Percentiles rank a stretch among this genome's conserved stretches.
Evolutionary conservation across 116 monocot genomes (phyloP).

Genomic region (Phalaenopsis hybrid): DNA sequence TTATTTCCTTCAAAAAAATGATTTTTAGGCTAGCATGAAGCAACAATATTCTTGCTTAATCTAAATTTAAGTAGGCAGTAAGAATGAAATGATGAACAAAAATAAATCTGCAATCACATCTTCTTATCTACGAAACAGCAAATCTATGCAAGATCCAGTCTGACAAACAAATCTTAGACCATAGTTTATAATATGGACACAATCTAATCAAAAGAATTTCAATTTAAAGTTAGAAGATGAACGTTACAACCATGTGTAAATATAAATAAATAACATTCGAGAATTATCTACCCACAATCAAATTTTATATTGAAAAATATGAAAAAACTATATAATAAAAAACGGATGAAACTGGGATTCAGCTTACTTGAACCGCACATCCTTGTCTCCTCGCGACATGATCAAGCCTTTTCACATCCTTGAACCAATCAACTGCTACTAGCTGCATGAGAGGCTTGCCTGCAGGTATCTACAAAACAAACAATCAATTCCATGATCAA

Average conservation of each 20-base stretch:
- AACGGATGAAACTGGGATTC: background rate
- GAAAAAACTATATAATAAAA: background rate
- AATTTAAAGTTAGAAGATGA: background rate
- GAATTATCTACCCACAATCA: background rate
- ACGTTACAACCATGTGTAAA: background rate
- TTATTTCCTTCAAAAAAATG: background rate
- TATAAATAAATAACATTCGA: background rate
- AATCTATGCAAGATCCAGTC: background rate
- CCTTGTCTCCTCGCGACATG: constrained; percentile 83
- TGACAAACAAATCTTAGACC: background rate
- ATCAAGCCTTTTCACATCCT: constrained; percentile 69
- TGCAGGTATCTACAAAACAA: constrained; percentile 61
- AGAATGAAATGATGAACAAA: background rate
- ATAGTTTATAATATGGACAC: background rate
- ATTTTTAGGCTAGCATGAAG: background rate
- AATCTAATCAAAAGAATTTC: background rate
- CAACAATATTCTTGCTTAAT: background rate
- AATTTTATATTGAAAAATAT: background rate
- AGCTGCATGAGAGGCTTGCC: constrained; percentile 92
- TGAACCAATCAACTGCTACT: constrained; percentile 94
- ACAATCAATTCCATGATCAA: constrained; percentile 8
- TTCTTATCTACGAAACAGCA: background rate
- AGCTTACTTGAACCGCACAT: constrained; percentile 79
- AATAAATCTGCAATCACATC: background rate
- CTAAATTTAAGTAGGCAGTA: background rate